These are phyloP conservation scores for Barnettozyma botsteinii DNA, from an alignment of 805 yeast genomes.

Conservation along the genomic window DNA sequence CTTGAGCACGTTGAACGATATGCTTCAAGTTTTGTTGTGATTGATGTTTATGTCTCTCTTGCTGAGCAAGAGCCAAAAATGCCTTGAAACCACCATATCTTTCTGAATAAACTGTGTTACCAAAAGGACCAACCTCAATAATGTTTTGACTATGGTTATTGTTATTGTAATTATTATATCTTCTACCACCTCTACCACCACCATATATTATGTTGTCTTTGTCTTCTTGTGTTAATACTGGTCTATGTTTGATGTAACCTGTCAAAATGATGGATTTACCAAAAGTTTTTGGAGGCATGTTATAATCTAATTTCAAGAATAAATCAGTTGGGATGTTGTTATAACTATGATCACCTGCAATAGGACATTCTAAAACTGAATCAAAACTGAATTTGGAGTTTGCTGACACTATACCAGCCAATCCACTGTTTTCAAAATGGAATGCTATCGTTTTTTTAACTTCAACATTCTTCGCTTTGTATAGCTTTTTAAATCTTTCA, in stretches of 20 bases:
- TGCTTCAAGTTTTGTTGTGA: conserved; percentile 14
- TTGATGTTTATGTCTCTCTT: conserved; percentile 13
- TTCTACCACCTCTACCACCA: conserved; percentile 30
- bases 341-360: conserved; percentile 27
- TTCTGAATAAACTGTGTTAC: conserved; percentile 38
- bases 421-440: conserved; percentile 44
- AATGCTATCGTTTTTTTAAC: conserved; percentile 30
- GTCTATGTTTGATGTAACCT: conserved; percentile 63
- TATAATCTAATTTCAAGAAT: conserved; percentile 44
- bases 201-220: conserved; percentile 53
- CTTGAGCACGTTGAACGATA: conserved; percentile 11
- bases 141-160: conserved; percentile 32
- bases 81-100: conserved; percentile 48
- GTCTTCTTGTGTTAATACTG: conserved; percentile 64
- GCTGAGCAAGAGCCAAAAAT: conserved; percentile 27
- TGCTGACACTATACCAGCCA: conserved; percentile 50
- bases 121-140: conserved; percentile 43
- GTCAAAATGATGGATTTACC: conserved; percentile 82
- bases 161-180: conserved; percentile 22
- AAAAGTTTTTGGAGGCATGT: conserved; percentile 48
- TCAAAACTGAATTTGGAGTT: conserved; percentile 30
- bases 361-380: conserved; percentile 30
- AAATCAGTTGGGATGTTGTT: conserved; percentile 37
- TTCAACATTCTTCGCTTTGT: conserved; percentile 25
- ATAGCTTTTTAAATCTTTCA: conserved; percentile 28